Conservation (phyloP, 2,329 filamentous ascomycete genomes). For the Harringtonia lauricola region DNA sequence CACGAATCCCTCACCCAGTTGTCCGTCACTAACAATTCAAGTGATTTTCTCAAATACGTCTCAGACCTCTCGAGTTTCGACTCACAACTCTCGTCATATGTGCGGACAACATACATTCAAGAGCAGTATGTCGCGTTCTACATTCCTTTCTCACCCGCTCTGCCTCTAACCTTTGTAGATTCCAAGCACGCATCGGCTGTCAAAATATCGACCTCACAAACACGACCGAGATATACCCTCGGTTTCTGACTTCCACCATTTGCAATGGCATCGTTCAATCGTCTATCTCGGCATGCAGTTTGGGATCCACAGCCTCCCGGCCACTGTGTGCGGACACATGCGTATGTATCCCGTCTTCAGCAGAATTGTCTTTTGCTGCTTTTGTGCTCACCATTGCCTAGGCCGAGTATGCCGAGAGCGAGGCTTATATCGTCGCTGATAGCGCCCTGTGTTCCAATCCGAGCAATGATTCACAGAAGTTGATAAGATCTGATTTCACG, state of each 20-base stretch:
- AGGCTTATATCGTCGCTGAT: slow-evolving; percentile 73
- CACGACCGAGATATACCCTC: slow-evolving; percentile 74
- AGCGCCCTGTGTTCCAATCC: slow-evolving; percentile 59
- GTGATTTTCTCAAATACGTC: slow-evolving; percentile 78
- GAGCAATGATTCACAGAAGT: slow-evolving; percentile 51
- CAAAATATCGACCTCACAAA: slow-evolving; percentile 64
- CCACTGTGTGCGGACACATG: slow-evolving; percentile 88
- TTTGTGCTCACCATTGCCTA: slow-evolving; percentile 17
- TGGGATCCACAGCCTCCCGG: slow-evolving; percentile 51
- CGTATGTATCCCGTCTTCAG: slow-evolving; percentile 33
- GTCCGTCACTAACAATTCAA: slow-evolving; percentile 22
- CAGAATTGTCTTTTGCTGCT: background rate
- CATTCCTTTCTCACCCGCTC: background rate
- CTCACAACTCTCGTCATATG: slow-evolving; percentile 57
- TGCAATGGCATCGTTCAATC: slow-evolving; percentile 93
- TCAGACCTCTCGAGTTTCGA: slow-evolving; percentile 71
- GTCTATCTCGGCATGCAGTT: slow-evolving; percentile 58
- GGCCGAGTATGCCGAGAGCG: slow-evolving; percentile 79
- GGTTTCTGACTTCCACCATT: slow-evolving; percentile 83
- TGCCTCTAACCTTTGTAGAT: slow-evolving; percentile 40
- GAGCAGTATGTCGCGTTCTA: slow-evolving; percentile 51
- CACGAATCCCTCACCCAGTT: background rate
- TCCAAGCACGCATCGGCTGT: slow-evolving; percentile 72
- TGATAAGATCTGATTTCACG: slow-evolving; percentile 87
- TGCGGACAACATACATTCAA: slow-evolving; percentile 63